These are phyloP conservation scores for Penicillium alfredii DNA, from an alignment of 495 filamentous ascomycete genomes.

Conservation along the genomic window DNA sequence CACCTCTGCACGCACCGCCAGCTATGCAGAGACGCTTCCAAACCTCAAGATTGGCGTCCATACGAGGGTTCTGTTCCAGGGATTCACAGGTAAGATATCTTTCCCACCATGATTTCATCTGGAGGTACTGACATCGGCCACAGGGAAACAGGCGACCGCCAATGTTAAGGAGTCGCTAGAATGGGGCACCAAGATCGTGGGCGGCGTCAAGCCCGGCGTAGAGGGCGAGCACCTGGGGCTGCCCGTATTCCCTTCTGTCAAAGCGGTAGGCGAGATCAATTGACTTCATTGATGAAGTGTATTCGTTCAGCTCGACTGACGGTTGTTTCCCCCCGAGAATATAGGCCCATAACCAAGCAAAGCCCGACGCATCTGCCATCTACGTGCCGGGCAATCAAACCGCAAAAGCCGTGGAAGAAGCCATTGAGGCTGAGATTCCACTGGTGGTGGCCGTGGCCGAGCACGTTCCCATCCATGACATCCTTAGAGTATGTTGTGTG, in stretches of 20 bases:
- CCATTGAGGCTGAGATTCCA: constrained; percentile 82
- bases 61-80: constrained; percentile 82
- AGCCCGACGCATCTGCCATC: constrained; percentile 79
- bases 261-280: no score
- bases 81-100: constrained; percentile 65
- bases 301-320: constrained; percentile 7
- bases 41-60: constrained; percentile 74
- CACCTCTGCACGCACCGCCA: constrained; percentile 23
- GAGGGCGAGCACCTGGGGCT: constrained; percentile 74
- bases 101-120: background rate
- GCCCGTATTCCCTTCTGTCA: constrained; percentile 70
- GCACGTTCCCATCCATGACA: constrained; percentile 83
- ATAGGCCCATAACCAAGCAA: constrained; percentile 69
- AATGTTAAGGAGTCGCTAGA: constrained; percentile 77
- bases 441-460: constrained; percentile 87
- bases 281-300: no score
- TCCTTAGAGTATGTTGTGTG: constrained; percentile 56
- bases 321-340: no score
- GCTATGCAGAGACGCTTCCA: constrained; percentile 60
- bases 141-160: constrained; percentile 58
- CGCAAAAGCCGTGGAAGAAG: constrained; percentile 74
- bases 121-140: constrained; percentile 9
- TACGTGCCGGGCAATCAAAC: constrained; percentile 80
- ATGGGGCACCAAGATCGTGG: constrained; percentile 85
- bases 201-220: constrained; percentile 74